A percentile compares a stretch with the other conserved stretches of the same genome.
These are phyloP conservation scores for Penicillium digitatum DNA, from an alignment of 2,329 filamentous ascomycete species.

Conservation along the genomic window DNA sequence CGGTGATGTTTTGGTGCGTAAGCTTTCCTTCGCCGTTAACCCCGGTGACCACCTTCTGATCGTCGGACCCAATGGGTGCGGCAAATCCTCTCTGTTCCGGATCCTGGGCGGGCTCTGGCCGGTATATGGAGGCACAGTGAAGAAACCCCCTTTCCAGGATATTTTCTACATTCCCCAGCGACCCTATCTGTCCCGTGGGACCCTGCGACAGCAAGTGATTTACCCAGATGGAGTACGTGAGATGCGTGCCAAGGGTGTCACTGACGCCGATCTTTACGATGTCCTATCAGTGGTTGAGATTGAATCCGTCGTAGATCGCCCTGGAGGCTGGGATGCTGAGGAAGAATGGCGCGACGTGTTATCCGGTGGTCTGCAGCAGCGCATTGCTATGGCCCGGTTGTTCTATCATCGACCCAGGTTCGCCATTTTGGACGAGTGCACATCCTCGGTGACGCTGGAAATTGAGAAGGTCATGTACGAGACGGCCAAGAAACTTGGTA, in stretches of 20 bases:
- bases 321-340: conserved; percentile 84
- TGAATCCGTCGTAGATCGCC: conserved; percentile 73
- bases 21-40: conserved; percentile 80
- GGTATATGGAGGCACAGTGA: conserved; percentile 89
- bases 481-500: conserved; percentile 82
- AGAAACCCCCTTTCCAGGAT: conserved; percentile 84
- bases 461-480: conserved; percentile 97
- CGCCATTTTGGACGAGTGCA: conserved; percentile 96
- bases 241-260: conserved; percentile 79
- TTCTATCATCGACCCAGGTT: conserved; percentile 93
- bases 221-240: conserved; percentile 87
- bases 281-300: conserved; percentile 79
- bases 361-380: conserved; percentile 87
- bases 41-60: conserved; percentile 89
- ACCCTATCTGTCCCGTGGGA: conserved; percentile 86
- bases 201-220: conserved; percentile 92
- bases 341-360: conserved; percentile 96
- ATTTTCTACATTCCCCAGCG: conserved; percentile 99
- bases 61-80: conserved; percentile 93
- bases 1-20: conserved; percentile 82
- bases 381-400: conserved; percentile 90
- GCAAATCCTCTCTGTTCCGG: conserved; percentile 92
- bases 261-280: conserved; percentile 71
- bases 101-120: conserved; percentile 97
- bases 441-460: conserved; percentile 88